Base-by-base conservation (phyloP, 345 rosid species). In the Theobroma cacao region DNA sequence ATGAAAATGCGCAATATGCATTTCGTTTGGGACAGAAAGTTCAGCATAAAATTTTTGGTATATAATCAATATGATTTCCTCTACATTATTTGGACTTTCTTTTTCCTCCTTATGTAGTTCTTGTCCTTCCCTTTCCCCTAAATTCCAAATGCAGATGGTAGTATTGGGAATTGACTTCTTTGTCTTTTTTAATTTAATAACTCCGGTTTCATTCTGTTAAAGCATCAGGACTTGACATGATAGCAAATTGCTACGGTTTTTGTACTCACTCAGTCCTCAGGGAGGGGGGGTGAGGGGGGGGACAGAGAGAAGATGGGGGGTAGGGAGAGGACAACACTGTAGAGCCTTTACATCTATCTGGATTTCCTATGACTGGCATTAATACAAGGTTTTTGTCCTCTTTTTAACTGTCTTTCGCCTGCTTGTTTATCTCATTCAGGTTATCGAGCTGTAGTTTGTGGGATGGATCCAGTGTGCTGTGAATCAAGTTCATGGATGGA, bases 381-480 rank as follows among this genome's bases (percentile, higher is more conserved):
- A 38, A 10, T 24, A 38, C 28, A 34, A 58, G 55, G 24, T 40
- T 59, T 41, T 28, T 30, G 24, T 74, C 45, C 26, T 70, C 26
- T 24, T 56, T 59, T 48, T 48, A 18, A 43, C 18, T 20, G 40
- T 71, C 43, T 18, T 50, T 18, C 60, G n/a, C 36, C 38, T 28
- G 52, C 28, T 18, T 70, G 9, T 48, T 70, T 30, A 70, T 68
- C 58, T 48, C 20, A 67, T 45, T 56, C 78, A 95, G 99, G 98
- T 75, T 95, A 95, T 83, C 90, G 83, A 24, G 98, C 90, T 56
- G 95, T 95, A 58, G 84, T 95, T 78, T 93, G 98, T 67, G 99
- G 99, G 68, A 93, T 93, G 98, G 97, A 95, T 88, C 99, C 98
- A 8, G 84, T 90, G 55, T 95, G 98, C 86, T 90, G 94, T 78